Conservation (phyloP, 2,329 filamentous ascomycete species). For the Fusarium dimerum region DNA sequence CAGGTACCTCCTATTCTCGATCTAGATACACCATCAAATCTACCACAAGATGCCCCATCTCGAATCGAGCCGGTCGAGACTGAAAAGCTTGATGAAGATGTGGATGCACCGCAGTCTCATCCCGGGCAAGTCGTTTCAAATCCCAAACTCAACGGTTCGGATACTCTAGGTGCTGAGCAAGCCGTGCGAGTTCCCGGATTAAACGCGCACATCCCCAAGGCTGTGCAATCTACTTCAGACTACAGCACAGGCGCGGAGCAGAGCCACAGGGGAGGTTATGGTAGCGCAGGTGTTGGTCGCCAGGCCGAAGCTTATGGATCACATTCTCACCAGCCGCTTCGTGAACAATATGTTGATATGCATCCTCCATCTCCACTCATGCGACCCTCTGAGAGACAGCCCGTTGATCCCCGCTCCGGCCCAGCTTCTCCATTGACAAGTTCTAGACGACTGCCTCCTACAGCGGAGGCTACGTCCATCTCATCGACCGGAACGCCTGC, state of each 20-base stretch:
- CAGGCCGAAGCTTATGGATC: slow-evolving; percentile 12
- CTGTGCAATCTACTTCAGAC: slow-evolving; percentile 11
- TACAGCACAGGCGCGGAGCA: slow-evolving; percentile 40
- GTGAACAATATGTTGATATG: slow-evolving; percentile 30
- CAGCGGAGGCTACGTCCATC: slow-evolving; percentile 16
- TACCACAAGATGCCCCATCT: slow-evolving; percentile 11
- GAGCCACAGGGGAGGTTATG: slow-evolving; percentile 45
- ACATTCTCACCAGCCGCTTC: slow-evolving; percentile 15
- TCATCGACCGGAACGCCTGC: slow-evolving; percentile 41
- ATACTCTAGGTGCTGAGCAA: slow-evolving; percentile 14
- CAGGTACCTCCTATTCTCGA: slow-evolving; percentile 17
- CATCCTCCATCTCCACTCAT: slow-evolving; percentile 62
- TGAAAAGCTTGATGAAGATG: slow-evolving; percentile 5
- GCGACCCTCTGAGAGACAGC: slow-evolving; percentile 71
- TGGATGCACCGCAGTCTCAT: slow-evolving; percentile 9
- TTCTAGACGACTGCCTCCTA: slow-evolving; percentile 35
- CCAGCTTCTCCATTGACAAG: slow-evolving; percentile 63
- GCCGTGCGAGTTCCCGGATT: slow-evolving; percentile 34
- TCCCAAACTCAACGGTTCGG: slow-evolving; percentile 7
- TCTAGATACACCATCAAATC: slow-evolving; percentile 12
- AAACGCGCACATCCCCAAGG: slow-evolving; percentile 26
- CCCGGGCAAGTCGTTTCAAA: slow-evolving; percentile 9
- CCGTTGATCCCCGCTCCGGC: slow-evolving; percentile 62
- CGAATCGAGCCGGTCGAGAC: slow-evolving; percentile 7
- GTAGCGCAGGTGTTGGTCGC: slow-evolving; percentile 30